Evolutionary conservation across 2,329 filamentous ascomycete genomes (phyloP).

Genomic region (Metarhizium album): DNA sequence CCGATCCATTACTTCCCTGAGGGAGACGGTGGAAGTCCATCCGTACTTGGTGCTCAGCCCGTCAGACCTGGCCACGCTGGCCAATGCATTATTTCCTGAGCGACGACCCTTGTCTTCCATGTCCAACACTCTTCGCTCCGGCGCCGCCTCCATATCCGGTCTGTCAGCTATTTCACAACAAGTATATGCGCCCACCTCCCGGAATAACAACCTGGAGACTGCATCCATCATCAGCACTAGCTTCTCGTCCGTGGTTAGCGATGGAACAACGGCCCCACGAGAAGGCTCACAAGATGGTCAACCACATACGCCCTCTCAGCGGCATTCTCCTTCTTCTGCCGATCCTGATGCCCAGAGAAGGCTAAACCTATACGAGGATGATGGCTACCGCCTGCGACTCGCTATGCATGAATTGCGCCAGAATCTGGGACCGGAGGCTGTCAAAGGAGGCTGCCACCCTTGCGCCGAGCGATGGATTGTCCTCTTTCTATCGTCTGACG

Average conservation of each 20-base stretch:
- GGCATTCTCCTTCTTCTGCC: conserved; percentile 42
- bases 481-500: conserved; percentile 65
- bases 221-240: conserved; percentile 64
- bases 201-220: conserved; percentile 43
- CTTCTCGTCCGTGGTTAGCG: conserved; percentile 61
- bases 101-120: conserved; percentile 52
- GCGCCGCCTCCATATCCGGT: conserved; percentile 55
- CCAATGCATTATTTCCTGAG: conserved; percentile 77
- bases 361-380: conserved; percentile 47
- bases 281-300: conserved; percentile 52
- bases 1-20: conserved; percentile 59
- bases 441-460: conserved; percentile 62
- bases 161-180: conserved; percentile 58
- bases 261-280: conserved; percentile 49
- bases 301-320: conserved; percentile 35
- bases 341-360: conserved; percentile 33
- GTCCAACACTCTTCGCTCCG: conserved; percentile 53
- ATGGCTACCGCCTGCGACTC: conserved; percentile 53
- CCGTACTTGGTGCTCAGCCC: conserved; percentile 72
- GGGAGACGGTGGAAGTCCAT: conserved; percentile 68
- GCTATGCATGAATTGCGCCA: conserved; percentile 63
- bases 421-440: conserved; percentile 49
- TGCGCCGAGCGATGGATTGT: conserved; percentile 78
- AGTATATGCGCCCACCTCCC: conserved; percentile 41
- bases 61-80: conserved; percentile 66